phyloP scores from a whole-genome alignment of 1,139 yeast genomes.

The Saccharomyces hybrid region DNA sequence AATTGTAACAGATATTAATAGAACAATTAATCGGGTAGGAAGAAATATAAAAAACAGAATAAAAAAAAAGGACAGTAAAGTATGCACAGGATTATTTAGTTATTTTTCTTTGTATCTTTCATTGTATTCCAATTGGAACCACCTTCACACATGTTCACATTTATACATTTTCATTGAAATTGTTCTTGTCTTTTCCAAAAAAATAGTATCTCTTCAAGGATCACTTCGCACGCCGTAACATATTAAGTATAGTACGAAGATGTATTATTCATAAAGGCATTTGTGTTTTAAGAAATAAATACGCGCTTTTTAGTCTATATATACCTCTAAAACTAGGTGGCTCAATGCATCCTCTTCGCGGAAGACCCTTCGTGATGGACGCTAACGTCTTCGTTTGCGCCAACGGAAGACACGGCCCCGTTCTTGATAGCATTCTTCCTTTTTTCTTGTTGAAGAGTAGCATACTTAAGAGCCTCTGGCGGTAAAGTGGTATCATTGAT shows the following conservation, averaged over 20 bases:
- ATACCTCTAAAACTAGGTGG: neutral
- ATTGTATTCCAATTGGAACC: neutral
- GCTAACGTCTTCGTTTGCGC: neutral
- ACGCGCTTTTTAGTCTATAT: neutral
- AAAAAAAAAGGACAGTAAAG: neutral
- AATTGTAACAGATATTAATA: neutral
- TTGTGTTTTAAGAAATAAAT: neutral
- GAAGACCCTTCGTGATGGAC: neutral
- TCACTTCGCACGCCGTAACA: neutral
- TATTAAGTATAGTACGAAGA: no score
- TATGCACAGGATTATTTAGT: neutral
- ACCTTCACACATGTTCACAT: neutral
- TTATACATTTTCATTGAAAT: neutral
- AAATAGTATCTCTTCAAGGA: neutral
- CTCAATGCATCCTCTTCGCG: neutral
- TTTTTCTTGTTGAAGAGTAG: neutral
- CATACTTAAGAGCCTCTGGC: constrained; percentile 16
- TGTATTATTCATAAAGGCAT: neutral
- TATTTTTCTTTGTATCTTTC: neutral
- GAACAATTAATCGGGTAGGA: neutral
- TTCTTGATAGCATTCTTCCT: neutral
- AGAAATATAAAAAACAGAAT: neutral
- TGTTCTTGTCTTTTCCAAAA: neutral
- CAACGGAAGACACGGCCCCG: neutral
- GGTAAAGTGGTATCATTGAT: constrained; percentile 26